Evolutionary conservation across 495 filamentous ascomycete genomes (phyloP).

Genomic region (Xylaria longipes): DNA sequence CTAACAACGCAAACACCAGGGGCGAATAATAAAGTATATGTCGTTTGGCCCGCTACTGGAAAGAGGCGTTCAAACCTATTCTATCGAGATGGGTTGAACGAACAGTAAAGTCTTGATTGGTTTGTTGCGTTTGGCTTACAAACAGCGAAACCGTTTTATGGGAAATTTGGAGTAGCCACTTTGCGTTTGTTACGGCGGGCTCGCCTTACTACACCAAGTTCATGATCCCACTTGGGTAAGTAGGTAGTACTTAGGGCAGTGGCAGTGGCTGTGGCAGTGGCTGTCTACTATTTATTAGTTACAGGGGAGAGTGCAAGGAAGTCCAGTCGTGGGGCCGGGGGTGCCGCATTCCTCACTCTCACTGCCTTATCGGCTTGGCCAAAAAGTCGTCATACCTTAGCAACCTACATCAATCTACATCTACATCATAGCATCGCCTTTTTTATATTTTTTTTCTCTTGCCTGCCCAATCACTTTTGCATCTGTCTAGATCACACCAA

Average conservation of each 20-base stretch:
- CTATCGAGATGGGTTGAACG: not conserved
- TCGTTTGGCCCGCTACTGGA: not conserved
- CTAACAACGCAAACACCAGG: not conserved
- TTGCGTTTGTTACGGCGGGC: not conserved
- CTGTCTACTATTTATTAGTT: not conserved
- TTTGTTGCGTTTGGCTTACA: too few relatives aligned
- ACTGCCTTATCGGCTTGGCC: slow-evolving; percentile 21
- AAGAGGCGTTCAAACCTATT: not conserved
- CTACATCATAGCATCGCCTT: slow-evolving; percentile 11
- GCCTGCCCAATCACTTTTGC: not conserved
- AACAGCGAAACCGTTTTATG: too few relatives aligned
- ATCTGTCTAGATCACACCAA: not conserved
- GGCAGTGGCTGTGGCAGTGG: too few relatives aligned
- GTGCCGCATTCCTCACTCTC: slow-evolving; percentile 2
- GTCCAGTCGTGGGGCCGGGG: not conserved
- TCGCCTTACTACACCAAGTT: too few relatives aligned
- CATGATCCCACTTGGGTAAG: too few relatives aligned
- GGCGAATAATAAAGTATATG: not conserved
- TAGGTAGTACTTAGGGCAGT: too few relatives aligned
- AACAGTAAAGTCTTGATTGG: too few relatives aligned
- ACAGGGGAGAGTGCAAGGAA: not conserved
- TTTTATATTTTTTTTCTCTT: slow-evolving; percentile 1
- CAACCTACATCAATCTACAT: not conserved
- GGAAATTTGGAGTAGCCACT: too few relatives aligned
- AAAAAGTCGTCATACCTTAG: slow-evolving; percentile 25